Evolutionary conservation across 2,329 filamentous ascomycete species (phyloP).

Genomic region (Madurella fahalii): DNA sequence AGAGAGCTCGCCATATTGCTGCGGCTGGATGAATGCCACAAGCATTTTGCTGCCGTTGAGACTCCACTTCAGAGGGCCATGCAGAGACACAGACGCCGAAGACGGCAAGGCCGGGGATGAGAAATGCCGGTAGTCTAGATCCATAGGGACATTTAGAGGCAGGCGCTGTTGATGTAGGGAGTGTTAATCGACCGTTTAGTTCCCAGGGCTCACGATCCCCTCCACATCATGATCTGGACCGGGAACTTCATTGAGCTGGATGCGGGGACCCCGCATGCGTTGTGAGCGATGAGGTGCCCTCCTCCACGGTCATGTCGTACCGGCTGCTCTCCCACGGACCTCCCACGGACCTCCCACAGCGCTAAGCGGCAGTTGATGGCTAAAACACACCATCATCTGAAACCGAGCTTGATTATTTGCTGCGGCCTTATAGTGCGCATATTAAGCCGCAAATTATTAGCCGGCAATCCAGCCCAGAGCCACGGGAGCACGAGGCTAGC

Average conservation of each 20-base stretch:
- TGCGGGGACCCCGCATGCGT: slow-evolving; percentile 7
- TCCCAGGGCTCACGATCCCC: slow-evolving; percentile 4
- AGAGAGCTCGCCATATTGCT: slow-evolving; percentile 2
- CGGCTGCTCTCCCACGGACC: not conserved
- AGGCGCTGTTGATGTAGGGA: no score
- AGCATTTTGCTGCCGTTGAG: not conserved
- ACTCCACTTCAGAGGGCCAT: not conserved
- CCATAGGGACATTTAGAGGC: no score
- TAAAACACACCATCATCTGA: slow-evolving; percentile 24
- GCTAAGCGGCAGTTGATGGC: slow-evolving; percentile 27
- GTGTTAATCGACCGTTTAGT: not conserved
- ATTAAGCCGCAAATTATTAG: slow-evolving; percentile 23
- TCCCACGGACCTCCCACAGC: not conserved
- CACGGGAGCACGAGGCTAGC: slow-evolving; percentile 9
- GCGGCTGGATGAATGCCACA: slow-evolving; percentile 11
- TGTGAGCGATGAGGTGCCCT: not conserved
- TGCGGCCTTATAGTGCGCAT: slow-evolving; percentile 10
- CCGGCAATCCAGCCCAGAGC: slow-evolving; percentile 15
- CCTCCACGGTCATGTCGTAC: slow-evolving; percentile 1
- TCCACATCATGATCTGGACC: slow-evolving; percentile 10
- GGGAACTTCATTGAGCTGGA: not conserved
- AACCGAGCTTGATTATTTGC: slow-evolving; percentile 16
- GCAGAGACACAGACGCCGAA: no score
- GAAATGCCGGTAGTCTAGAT: no score
- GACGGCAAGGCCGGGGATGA: no score